Conservation (phyloP, 441 rosid genomes). For the Erodium moschatum region DNA sequence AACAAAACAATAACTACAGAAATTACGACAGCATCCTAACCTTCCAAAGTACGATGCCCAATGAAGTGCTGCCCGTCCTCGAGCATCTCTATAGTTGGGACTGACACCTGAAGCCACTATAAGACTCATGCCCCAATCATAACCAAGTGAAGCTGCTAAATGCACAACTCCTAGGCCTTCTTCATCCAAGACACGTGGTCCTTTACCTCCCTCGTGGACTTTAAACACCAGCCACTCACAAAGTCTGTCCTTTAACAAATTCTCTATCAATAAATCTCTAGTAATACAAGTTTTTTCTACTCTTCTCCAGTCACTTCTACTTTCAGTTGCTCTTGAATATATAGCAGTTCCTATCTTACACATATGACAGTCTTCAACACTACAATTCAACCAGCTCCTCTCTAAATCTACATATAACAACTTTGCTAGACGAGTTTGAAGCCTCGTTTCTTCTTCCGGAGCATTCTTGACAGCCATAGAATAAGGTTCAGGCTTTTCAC, state of each 20-base stretch:
- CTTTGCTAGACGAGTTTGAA: constrained; percentile 41
- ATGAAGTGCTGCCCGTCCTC: constrained; percentile 57
- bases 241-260: constrained; percentile 42
- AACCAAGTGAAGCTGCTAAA: constrained; percentile 58
- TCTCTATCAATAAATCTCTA: constrained; percentile 32
- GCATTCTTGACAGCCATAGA: constrained; percentile 15
- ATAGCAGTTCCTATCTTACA: constrained; percentile 35
- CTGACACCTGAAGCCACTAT: constrained; percentile 42
- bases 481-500: constrained; percentile 29
- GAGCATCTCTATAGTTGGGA: constrained; percentile 53
- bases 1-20: constrained; percentile 9
- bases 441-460: constrained; percentile 24
- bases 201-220: constrained; percentile 44
- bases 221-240: constrained; percentile 42
- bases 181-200: constrained; percentile 37
- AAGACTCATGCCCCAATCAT: constrained; percentile 47
- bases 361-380: constrained; percentile 29
- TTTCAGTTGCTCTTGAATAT: constrained; percentile 20
- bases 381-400: constrained; percentile 30
- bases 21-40: constrained; percentile 25
- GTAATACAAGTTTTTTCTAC: constrained; percentile 15
- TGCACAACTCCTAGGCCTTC: constrained; percentile 60
- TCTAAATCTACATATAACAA: constrained; percentile 25
- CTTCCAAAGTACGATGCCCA: constrained; percentile 69
- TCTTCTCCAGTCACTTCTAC: constrained; percentile 18